Evolutionary conservation across 2,329 filamentous ascomycete genomes (phyloP).

Genomic region (Pyricularia sp.): DNA sequence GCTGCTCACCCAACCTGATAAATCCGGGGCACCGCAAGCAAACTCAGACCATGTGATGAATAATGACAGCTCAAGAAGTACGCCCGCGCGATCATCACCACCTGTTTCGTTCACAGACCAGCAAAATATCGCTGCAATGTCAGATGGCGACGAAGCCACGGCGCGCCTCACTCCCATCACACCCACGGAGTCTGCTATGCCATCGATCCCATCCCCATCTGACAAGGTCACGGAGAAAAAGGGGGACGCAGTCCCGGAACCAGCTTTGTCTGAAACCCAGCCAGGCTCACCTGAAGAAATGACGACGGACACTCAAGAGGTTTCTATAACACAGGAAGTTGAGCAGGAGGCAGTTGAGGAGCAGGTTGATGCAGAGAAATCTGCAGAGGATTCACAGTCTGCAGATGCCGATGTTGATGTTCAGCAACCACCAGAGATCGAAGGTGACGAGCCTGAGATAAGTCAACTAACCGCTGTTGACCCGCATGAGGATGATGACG

Average conservation of each 20-base stretch:
- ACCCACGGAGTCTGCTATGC: neutral
- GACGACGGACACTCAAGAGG: neutral
- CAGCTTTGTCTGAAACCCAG: neutral
- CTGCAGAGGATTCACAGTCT: neutral
- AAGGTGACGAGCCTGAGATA: neutral
- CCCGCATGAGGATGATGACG: neutral
- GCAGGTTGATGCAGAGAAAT: neutral
- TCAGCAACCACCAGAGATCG: neutral
- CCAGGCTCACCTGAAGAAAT: neutral
- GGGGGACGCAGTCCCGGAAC: neutral
- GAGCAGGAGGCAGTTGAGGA: neutral
- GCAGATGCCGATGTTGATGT: neutral
- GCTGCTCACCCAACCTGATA: neutral
- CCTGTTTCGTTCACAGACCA: neutral
- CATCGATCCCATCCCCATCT: neutral
- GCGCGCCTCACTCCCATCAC: neutral
- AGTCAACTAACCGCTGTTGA: neutral
- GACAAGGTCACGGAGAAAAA: neutral
- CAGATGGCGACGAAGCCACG: neutral
- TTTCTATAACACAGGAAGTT: neutral
- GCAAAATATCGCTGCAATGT: neutral
- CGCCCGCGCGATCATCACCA: slow-evolving; percentile 1
- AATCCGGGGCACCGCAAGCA: neutral
- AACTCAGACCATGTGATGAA: neutral
- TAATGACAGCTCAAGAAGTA: neutral